Evolutionary conservation across 192 early-diverging fungal species (phyloP).

Genomic region (Coemansia sp.): DNA sequence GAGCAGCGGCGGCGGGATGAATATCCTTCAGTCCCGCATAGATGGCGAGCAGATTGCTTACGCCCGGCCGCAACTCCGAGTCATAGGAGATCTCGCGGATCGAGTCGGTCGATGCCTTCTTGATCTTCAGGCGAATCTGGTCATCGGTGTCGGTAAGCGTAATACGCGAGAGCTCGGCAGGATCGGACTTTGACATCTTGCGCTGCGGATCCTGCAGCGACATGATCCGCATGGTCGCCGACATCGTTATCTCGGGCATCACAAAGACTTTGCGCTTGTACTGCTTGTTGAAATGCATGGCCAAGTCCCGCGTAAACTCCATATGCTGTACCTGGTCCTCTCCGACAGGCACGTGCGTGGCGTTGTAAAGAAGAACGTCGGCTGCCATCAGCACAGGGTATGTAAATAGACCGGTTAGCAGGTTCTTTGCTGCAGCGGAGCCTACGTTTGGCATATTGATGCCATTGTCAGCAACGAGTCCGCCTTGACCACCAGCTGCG

Average conservation of each 20-base stretch:
- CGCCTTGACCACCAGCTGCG: background rate
- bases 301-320: conserved; percentile 82
- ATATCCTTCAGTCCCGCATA: conserved; percentile 59
- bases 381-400: conserved; percentile 93
- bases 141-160: conserved; percentile 72
- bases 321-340: conserved; percentile 93
- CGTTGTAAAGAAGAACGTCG: conserved; percentile 84
- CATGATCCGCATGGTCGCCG: conserved; percentile 75
- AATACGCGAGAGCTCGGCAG: conserved; percentile 70
- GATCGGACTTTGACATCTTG: conserved; percentile 92
- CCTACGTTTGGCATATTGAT: conserved; percentile 14
- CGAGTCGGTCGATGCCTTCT: conserved; percentile 70
- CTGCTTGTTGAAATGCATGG: conserved; percentile 71
- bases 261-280: conserved; percentile 67
- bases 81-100: conserved; percentile 70
- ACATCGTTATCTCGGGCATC: conserved; percentile 64
- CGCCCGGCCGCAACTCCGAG: conserved; percentile 69
- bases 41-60: conserved; percentile 82
- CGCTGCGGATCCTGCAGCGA: conserved; percentile 71
- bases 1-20: conserved; percentile 49
- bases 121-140: conserved; percentile 67
- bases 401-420: conserved; percentile 73
- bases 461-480: conserved; percentile 15
- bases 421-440: conserved; percentile 23
- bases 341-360: conserved; percentile 87